Conservation (phyloP, 2,329 filamentous ascomycete species). For the Alternaria panax region DNA sequence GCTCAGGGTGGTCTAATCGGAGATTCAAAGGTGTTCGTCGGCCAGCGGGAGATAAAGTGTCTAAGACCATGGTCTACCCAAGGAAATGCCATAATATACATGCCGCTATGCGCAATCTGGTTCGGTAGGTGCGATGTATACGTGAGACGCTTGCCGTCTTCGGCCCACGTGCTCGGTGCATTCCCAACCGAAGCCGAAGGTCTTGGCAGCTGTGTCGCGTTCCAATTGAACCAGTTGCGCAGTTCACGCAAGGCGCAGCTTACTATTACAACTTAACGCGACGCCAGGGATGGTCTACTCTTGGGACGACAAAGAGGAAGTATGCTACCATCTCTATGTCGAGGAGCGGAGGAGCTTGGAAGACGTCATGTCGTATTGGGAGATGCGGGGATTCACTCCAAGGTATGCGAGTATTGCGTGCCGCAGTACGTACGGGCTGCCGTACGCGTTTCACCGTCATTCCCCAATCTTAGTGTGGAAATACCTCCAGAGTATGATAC, state of each 20-base stretch:
- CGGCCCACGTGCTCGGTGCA: constrained; percentile 22
- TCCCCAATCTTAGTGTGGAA: background rate
- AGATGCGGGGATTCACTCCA: constrained; percentile 70
- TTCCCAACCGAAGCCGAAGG: constrained; percentile 22
- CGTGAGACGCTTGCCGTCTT: constrained; percentile 13
- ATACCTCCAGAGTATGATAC: background rate
- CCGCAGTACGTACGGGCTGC: constrained; percentile 25
- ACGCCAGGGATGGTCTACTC: constrained; percentile 57
- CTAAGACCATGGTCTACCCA: background rate
- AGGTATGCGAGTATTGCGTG: constrained; percentile 60
- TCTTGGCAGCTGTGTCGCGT: constrained; percentile 19
- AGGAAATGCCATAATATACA: constrained; percentile 19
- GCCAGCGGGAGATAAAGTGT: background rate
- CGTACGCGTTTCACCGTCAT: constrained; percentile 27
- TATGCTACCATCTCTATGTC: constrained; percentile 77
- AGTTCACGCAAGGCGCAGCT: constrained; percentile 8
- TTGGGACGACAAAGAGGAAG: constrained; percentile 71
- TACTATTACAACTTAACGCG: background rate
- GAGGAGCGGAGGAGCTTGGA: constrained; percentile 75
- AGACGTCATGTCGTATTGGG: constrained; percentile 75
- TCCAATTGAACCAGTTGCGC: constrained; percentile 24
- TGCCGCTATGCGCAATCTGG: constrained; percentile 22
- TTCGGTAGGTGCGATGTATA: constrained; percentile 24
- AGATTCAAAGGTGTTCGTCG: background rate
- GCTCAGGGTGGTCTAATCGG: background rate